Base-by-base conservation (phyloP, 2,329 filamentous ascomycete genomes). In the Gliomastix tumulicola region DNA sequence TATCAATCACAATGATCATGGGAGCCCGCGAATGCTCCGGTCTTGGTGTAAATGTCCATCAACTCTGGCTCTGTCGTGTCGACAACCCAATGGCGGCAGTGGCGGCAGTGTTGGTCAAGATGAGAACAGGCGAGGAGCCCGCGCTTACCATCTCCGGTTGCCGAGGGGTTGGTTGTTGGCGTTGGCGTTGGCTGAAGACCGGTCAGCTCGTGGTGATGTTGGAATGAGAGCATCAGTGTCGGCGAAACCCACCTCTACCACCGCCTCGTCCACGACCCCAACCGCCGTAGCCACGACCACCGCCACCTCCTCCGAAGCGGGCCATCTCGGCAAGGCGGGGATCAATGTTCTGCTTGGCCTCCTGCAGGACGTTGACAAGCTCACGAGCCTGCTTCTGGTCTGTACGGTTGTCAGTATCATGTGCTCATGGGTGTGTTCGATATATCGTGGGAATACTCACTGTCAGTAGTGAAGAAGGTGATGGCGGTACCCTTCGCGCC, bases 381-480 rank as follows among this genome's bases (percentile, higher is more conserved):
- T 98, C 92, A 76, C 92, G 90, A 67, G 92, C 90, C 79, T 92
- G 86, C 73, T 90, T 92, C 54, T 84, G 78, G 69, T 92, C 86
- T 89, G 37, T 4, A 23, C 21, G n/a, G 6, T 28, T 44, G 58
- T 73, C 55, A 70, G 66, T n/a, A n/a, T n/a, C n/a, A n/a, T n/a
- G n/a, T n/a, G n/a, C n/a, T n/a, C n/a, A n/a, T n/a, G n/a, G n/a
- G n/a, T n/a, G n/a, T n/a, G n/a, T n/a, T n/a, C n/a, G n/a, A n/a
- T n/a, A 21, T 10, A 18, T 16, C 11, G 4, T 25, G 7, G 38
- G 32, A n/a, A 37, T 42, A 84, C 89, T 71, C 76, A 96, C 90
- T 97, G 68, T 97, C 92, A 84, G 90, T 92, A 64, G 92, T 97
- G 69, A 98, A 98, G 56, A 98, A 79, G 48, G 92, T 97, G 59